phyloP scores from a whole-genome alignment of 768 basidiomycete genomes.

The Lentinula raphanica region DNA sequence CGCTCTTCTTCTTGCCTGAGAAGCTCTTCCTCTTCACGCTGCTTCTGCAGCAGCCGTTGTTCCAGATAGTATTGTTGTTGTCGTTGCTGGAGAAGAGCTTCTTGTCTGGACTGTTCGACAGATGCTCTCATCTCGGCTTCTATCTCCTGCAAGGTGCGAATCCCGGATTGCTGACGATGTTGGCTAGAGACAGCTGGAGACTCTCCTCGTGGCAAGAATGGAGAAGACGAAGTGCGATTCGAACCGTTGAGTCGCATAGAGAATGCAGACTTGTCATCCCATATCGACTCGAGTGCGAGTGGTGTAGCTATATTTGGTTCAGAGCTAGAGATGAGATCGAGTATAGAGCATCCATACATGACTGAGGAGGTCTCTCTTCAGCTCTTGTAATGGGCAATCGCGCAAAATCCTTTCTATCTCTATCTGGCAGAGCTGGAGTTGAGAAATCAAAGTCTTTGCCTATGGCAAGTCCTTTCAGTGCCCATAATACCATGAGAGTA shows the following conservation, averaged over 20 bases:
- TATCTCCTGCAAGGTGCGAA: slow-evolving; percentile 73
- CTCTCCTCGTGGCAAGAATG: slow-evolving; percentile 4
- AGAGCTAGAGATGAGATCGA: not conserved
- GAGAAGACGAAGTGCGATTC: slow-evolving; percentile 26
- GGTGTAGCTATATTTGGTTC: slow-evolving; percentile 33
- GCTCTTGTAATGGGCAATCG: slow-evolving; percentile 9
- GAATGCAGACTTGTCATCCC: slow-evolving; percentile 78
- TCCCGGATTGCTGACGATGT: slow-evolving; percentile 29
- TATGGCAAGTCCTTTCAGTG: slow-evolving; percentile 23
- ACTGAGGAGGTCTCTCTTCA: not conserved
- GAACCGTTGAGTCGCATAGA: slow-evolving; percentile 53
- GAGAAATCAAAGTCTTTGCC: slow-evolving; percentile 93
- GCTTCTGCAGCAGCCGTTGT: slow-evolving; percentile 23
- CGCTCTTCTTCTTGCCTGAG: slow-evolving; percentile 30
- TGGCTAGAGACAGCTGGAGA: slow-evolving; percentile 8
- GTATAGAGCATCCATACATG: not conserved
- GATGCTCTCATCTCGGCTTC: slow-evolving; percentile 78
- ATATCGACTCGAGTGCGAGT: slow-evolving; percentile 66
- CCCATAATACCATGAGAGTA: slow-evolving; percentile 4
- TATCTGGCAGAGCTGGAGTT: slow-evolving; percentile 31
- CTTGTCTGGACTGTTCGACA: slow-evolving; percentile 38
- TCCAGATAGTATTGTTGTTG: slow-evolving; percentile 33
- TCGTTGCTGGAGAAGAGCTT: slow-evolving; percentile 30
- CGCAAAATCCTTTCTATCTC: slow-evolving; percentile 21
- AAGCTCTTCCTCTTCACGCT: slow-evolving; percentile 26